Evolutionary conservation across 2,329 filamentous ascomycete species (phyloP), one percentile per base, ranked within the genome.

Genomic region (Calonectria pteridis): DNA sequence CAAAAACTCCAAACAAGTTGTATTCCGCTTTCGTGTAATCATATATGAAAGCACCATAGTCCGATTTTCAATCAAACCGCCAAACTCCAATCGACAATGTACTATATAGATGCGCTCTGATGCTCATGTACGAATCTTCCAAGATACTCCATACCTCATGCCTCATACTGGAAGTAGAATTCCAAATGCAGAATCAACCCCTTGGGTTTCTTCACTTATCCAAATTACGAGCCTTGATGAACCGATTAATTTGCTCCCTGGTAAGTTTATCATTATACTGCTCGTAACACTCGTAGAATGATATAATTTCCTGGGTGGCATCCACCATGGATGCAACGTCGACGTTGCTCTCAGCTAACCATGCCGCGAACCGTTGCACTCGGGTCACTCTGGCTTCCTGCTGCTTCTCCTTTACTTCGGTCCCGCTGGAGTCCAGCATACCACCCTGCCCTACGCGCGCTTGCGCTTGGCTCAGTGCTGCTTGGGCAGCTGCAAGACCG

Each of bases 231-330:
- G 90, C 90, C 81, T 91, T 92, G 80, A 92, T 86, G 74, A 91
- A 91, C 14, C 90, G 85, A 71, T 88, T 89, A 69, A 92, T 88
- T 78, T 91, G 89, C 80, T 92, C 90, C 64, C 88, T 83, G 2
- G 89, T 90, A 49, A 88, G 84, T 79, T 91, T 91, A 68, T 92
- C 90, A 75, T 91, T 91, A 77, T 91, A 91, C 77, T 90, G 87
- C 80, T 92, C 90, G 65, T 90, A 87, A 73, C 87, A 90, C 81
- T 97, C 94, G 82, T 98, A 98, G 76, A 98, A 91, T 4, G 94
- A 96, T 67, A 98, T 94, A 75, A 98, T 90, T 85, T 98, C 96
- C 84, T 98, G 96, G 0, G 94, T 96, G 81, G 94, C 95, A 84
- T 98, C 95, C 65, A 98, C 93, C 83, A 97, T 93, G 37, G 92